phyloP scores from a whole-genome alignment of 108 stramenopile genomes.

The Cyclotella distinguenda region DNA sequence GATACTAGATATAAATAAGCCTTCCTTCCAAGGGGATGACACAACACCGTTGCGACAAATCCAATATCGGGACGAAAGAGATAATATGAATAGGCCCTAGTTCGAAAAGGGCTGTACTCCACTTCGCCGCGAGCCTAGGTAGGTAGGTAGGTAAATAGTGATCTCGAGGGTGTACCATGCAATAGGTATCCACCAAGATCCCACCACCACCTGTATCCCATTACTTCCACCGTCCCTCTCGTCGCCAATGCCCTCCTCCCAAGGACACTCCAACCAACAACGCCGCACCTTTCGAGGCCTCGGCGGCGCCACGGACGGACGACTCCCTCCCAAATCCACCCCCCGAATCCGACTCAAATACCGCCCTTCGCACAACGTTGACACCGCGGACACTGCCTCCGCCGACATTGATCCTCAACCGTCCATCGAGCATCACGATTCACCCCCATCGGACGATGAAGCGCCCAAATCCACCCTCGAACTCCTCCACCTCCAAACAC shows the following conservation, averaged over 20 bases:
- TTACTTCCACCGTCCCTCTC: no score
- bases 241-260: slow-evolving; percentile 10
- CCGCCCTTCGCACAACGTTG: neutral
- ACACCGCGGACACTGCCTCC: neutral
- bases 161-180: no score
- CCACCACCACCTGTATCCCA: no score
- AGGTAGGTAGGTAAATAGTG: no score
- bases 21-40: no score
- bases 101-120: no score
- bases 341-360: slow-evolving; percentile 24
- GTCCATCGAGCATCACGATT: neutral
- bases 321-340: slow-evolving; percentile 44
- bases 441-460: neutral
- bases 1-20: no score
- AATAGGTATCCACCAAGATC: no score
- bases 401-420: neutral
- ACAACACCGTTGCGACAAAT: no score
- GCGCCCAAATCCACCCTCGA: slow-evolving; percentile 27
- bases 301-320: slow-evolving; percentile 60
- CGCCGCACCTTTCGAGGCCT: slow-evolving; percentile 60
- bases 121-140: no score
- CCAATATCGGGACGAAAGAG: no score
- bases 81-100: no score
- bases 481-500: slow-evolving; percentile 50
- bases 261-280: slow-evolving; percentile 20